Percentiles rank a stretch among this genome's conserved stretches.
Conservation (phyloP, 176 grass and related monocot genomes). For the Paspalum notatum region DNA sequence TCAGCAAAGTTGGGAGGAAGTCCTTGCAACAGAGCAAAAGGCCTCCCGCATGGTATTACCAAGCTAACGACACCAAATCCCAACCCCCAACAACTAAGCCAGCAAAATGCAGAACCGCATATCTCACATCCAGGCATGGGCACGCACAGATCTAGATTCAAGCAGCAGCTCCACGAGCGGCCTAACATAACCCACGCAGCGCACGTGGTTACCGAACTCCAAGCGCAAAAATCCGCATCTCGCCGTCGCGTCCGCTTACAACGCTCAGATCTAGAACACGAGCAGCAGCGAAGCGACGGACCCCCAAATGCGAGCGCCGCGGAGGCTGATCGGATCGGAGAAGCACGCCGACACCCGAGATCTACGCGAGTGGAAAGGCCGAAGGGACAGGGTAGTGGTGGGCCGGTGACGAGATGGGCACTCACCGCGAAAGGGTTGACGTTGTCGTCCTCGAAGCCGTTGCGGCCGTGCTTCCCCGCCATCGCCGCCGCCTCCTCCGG, state of each 20-base stretch:
- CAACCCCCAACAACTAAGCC: neutral
- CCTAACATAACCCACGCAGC: neutral
- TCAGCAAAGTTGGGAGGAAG: neutral
- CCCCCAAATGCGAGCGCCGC: neutral
- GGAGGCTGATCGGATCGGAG: neutral
- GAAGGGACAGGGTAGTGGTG: neutral
- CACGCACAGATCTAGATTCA: conserved; percentile 42
- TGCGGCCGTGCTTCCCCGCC: conserved; percentile 79
- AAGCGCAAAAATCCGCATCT: conserved; percentile 24
- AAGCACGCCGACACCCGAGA: conserved; percentile 21
- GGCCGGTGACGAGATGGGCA: neutral
- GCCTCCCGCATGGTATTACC: neutral
- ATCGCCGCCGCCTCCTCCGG: conserved; percentile 41
- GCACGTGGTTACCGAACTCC: conserved; percentile 1
- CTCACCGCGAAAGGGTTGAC: conserved; percentile 96
- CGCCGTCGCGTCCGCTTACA: neutral
- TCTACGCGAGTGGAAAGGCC: conserved; percentile 31
- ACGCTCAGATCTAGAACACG: conserved; percentile 22
- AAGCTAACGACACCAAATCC: conserved; percentile 10
- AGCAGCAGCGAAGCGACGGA: neutral
- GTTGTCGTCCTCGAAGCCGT: conserved; percentile 87
- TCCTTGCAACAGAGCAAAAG: neutral
- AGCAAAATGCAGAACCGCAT: neutral
- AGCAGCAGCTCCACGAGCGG: neutral
- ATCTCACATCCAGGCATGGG: neutral